Evolutionary conservation across 2,329 filamentous ascomycete species (phyloP).

Genomic region (Ophiocordyceps sinensis): DNA sequence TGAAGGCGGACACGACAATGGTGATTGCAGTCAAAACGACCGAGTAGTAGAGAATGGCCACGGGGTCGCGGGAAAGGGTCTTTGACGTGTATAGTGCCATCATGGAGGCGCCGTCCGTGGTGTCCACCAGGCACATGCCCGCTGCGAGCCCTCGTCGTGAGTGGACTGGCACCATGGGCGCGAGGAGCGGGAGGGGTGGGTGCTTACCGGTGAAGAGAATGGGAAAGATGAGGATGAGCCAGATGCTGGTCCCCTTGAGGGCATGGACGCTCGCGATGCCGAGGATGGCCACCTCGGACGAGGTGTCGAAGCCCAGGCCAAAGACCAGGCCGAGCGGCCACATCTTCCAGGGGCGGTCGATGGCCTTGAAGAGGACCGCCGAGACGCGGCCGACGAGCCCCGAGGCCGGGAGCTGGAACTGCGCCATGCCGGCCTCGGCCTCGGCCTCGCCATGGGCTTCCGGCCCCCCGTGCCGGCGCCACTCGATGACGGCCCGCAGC

Average conservation of each 20-base stretch:
- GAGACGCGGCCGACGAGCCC: conserved; percentile 63
- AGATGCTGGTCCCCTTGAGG: conserved; percentile 73
- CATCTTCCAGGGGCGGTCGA: conserved; percentile 84
- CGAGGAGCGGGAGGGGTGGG: not conserved
- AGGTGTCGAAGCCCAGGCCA: conserved; percentile 89
- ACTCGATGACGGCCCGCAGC: conserved; percentile 44
- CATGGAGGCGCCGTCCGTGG: conserved; percentile 86
- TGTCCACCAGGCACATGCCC: conserved; percentile 92
- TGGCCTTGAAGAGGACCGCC: conserved; percentile 59
- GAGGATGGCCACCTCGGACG: conserved; percentile 80
- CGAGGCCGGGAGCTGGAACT: conserved; percentile 59
- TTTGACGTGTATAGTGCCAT: conserved; percentile 81
- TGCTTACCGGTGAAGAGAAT: conserved; percentile 65
- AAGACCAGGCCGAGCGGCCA: conserved; percentile 81
- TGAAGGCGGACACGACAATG: conserved; percentile 69
- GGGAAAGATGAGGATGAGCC: conserved; percentile 88
- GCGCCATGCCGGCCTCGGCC: conserved; percentile 21
- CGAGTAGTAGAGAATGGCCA: conserved; percentile 92
- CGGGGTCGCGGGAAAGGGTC: conserved; percentile 59
- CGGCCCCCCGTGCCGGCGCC: conserved; percentile 12
- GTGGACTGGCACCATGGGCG: not conserved
- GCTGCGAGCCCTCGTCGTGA: conserved; percentile 26
- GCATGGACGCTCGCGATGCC: conserved; percentile 84
- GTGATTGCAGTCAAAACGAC: conserved; percentile 76
- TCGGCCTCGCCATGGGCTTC: conserved; percentile 13